Percentiles rank a stretch among this genome's conserved stretches.
These are phyloP conservation scores for Lathyrus oleraceus DNA, from an alignment of 306 rosid genomes.

Conservation along the genomic window DNA sequence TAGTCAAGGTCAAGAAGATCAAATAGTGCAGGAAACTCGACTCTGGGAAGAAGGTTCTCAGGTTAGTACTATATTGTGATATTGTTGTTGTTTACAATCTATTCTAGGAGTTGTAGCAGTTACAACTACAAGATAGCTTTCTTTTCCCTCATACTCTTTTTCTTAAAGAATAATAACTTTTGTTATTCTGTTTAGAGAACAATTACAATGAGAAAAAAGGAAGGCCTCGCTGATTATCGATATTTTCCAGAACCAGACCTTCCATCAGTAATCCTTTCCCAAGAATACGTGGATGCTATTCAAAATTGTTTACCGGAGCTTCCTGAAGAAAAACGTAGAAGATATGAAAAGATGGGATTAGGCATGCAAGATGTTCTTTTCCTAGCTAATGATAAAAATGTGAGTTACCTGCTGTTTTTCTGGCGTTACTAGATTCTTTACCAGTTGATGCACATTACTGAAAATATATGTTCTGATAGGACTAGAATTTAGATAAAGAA, in stretches of 20 bases:
- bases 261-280: constrained; percentile 72
- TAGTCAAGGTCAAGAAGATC: constrained; percentile 72
- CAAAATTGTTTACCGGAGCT: constrained; percentile 77
- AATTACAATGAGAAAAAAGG: constrained; percentile 95
- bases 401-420: constrained; percentile 48
- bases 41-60: constrained; percentile 94
- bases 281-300: constrained; percentile 67
- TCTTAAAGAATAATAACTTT: constrained; percentile 21
- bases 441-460: constrained; percentile 1
- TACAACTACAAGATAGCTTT: constrained; percentile 22
- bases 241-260: constrained; percentile 98
- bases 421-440: background rate
- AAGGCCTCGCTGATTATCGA: constrained; percentile 96
- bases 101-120: constrained; percentile 24
- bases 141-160: constrained; percentile 35
- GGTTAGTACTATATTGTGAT: constrained; percentile 51
- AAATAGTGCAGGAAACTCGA: constrained; percentile 90
- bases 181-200: constrained; percentile 59
- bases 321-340: constrained; percentile 87
- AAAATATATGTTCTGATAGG: constrained; percentile 1
- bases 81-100: constrained; percentile 30
- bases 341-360: constrained; percentile 81
- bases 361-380: constrained; percentile 95
- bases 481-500: constrained; percentile 7
- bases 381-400: constrained; percentile 80